A percentile compares a stretch with the other conserved stretches of the same genome.
These are phyloP conservation scores for Cercospora brassicicola DNA, from an alignment of 2,329 filamentous ascomycete genomes.

Conservation along the genomic window DNA sequence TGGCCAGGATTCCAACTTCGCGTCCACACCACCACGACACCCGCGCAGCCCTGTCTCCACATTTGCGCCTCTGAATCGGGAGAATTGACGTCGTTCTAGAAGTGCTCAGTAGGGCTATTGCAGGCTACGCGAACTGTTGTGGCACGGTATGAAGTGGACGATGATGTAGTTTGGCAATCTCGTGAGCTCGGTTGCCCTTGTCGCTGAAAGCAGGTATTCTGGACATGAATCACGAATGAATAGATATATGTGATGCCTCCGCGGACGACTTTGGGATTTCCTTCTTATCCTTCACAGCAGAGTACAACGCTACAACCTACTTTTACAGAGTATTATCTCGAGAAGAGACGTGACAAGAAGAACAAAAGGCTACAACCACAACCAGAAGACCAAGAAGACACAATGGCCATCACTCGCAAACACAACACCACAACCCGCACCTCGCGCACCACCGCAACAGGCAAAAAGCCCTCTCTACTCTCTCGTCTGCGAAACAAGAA, in stretches of 20 bases:
- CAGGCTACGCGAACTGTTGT: neutral
- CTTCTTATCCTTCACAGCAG: constrained; percentile 8
- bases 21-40: neutral
- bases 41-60: neutral
- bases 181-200: neutral
- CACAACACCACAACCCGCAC: constrained; percentile 12
- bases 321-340: constrained; percentile 4
- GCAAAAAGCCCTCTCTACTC: constrained; percentile 55
- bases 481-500: constrained; percentile 53
- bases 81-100: constrained; percentile 1
- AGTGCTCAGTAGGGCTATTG: neutral
- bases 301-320: neutral
- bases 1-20: constrained; percentile 13
- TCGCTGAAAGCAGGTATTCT: constrained; percentile 9
- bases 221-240: neutral
- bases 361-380: neutral
- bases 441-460: constrained; percentile 32
- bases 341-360: neutral
- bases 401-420: constrained; percentile 11
- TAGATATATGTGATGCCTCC: constrained; percentile 13
- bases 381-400: neutral
- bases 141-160: neutral
- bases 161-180: constrained; percentile 11
- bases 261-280: neutral
- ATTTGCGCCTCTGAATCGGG: neutral